A percentile compares a stretch with the other conserved stretches of the same genome.
Conservation (phyloP, 176 grass and related monocot species). For the Melocanna baccifera region DNA sequence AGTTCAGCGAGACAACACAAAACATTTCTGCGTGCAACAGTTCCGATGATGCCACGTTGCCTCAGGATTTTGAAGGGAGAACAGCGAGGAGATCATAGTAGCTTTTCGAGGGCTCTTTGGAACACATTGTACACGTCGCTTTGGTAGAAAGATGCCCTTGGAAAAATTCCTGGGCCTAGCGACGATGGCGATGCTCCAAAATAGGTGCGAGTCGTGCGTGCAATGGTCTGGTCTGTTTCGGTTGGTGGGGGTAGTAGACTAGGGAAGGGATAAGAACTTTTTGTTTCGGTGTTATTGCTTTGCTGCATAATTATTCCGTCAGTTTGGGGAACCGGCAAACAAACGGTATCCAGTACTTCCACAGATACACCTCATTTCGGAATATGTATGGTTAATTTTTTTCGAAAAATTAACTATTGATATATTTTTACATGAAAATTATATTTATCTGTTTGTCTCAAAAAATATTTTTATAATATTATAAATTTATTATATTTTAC, state of each 20-base stretch:
- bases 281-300: background rate
- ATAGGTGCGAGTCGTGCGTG: background rate
- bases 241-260: background rate
- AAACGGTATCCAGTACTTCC: too few species aligned
- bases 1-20: too few species aligned
- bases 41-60: background rate
- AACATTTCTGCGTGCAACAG: background rate
- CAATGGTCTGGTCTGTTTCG: background rate
- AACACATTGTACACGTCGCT: background rate
- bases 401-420: too few species aligned
- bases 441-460: too few species aligned
- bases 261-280: background rate
- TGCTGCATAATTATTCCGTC: background rate
- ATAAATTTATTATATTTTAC: too few species aligned
- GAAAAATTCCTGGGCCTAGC: background rate
- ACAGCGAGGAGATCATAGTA: too few species aligned
- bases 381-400: too few species aligned
- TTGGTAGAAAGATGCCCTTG: background rate
- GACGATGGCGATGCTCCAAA: background rate
- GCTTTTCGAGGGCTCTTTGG: background rate
- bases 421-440: too few species aligned
- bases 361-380: too few species aligned
- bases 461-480: too few species aligned
- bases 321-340: background rate
- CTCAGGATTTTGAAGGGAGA: background rate